A percentile compares a stretch with the other conserved stretches of the same genome.
phyloP scores from a whole-genome alignment of 2,329 filamentous ascomycete species.

The Aspergillus oerlinghausenensis region DNA sequence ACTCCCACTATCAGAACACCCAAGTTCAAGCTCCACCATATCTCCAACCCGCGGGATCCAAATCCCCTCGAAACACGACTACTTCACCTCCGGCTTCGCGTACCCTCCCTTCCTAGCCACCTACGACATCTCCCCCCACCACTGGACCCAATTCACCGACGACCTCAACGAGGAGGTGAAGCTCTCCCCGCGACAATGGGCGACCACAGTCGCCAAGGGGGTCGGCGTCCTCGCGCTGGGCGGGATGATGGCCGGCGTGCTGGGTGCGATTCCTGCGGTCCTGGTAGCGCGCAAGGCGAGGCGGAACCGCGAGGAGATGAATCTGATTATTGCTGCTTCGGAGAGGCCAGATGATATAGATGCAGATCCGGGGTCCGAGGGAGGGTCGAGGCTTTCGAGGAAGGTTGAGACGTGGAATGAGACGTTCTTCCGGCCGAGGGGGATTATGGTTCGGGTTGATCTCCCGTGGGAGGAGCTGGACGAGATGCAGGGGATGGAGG shows the following conservation, averaged over 20 bases:
- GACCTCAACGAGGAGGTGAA: conserved; percentile 24
- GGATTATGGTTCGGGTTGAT: conserved; percentile 28
- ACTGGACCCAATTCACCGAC: conserved; percentile 26
- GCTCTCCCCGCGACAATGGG: conserved; percentile 27
- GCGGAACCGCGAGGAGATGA: conserved; percentile 21
- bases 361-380: neutral
- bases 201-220: conserved; percentile 23
- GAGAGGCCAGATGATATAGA: neutral
- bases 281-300: conserved; percentile 18
- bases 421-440: conserved; percentile 23
- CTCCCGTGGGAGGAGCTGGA: conserved; percentile 24
- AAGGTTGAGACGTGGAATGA: conserved; percentile 28
- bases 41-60: conserved; percentile 21
- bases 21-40: conserved; percentile 5
- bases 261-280: conserved; percentile 25
- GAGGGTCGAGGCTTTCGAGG: conserved; percentile 6
- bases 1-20: neutral
- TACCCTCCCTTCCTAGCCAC: conserved; percentile 22
- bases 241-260: conserved; percentile 27
- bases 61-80: conserved; percentile 23
- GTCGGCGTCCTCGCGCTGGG: conserved; percentile 27
- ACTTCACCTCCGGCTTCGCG: conserved; percentile 27
- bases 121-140: conserved; percentile 16
- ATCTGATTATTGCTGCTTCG: conserved; percentile 21
- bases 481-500: conserved; percentile 22